Conservation (phyloP, 2,329 filamentous ascomycete genomes). For the Xylariaceae sp. region DNA sequence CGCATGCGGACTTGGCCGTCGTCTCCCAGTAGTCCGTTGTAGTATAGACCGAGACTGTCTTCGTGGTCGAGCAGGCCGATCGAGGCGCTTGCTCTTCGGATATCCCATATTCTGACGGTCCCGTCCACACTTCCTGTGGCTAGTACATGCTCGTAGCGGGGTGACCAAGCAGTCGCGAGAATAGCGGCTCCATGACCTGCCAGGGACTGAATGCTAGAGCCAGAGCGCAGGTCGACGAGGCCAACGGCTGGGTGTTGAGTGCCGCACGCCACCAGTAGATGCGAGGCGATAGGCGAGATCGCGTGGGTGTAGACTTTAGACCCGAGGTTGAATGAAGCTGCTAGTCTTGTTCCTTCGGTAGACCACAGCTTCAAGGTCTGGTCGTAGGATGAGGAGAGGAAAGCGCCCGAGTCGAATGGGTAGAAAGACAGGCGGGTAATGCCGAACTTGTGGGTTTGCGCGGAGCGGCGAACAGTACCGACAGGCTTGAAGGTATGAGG, state of each 20-base stretch:
- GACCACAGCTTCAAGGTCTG: slow-evolving; percentile 71
- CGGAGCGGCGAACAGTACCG: slow-evolving; percentile 44
- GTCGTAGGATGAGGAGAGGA: slow-evolving; percentile 73
- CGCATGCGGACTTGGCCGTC: slow-evolving; percentile 33
- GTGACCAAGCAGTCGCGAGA: slow-evolving; percentile 73
- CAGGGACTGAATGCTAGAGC: slow-evolving; percentile 66
- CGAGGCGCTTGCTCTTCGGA: slow-evolving; percentile 69
- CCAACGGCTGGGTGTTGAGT: slow-evolving; percentile 81
- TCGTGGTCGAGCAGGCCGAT: slow-evolving; percentile 78
- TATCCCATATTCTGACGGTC: slow-evolving; percentile 78
- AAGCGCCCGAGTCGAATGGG: slow-evolving; percentile 68
- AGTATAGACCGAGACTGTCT: slow-evolving; percentile 64
- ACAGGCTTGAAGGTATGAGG: slow-evolving; percentile 50
- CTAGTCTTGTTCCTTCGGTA: slow-evolving; percentile 54
- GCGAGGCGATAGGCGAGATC: slow-evolving; percentile 63
- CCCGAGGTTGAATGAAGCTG: slow-evolving; percentile 62
- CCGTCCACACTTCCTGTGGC: slow-evolving; percentile 83
- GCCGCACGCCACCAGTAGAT: slow-evolving; percentile 79
- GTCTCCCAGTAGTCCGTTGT: slow-evolving; percentile 34
- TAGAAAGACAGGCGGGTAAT: slow-evolving; percentile 74
- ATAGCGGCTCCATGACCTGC: slow-evolving; percentile 64
- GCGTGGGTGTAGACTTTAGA: slow-evolving; percentile 71
- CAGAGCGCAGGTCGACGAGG: slow-evolving; percentile 79
- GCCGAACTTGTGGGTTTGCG: slow-evolving; percentile 56
- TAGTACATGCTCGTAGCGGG: slow-evolving; percentile 69